Percentiles rank a stretch among this genome's conserved stretches.
phyloP scores from a whole-genome alignment of 768 basidiomycete genomes.

The Boletus sp. region DNA sequence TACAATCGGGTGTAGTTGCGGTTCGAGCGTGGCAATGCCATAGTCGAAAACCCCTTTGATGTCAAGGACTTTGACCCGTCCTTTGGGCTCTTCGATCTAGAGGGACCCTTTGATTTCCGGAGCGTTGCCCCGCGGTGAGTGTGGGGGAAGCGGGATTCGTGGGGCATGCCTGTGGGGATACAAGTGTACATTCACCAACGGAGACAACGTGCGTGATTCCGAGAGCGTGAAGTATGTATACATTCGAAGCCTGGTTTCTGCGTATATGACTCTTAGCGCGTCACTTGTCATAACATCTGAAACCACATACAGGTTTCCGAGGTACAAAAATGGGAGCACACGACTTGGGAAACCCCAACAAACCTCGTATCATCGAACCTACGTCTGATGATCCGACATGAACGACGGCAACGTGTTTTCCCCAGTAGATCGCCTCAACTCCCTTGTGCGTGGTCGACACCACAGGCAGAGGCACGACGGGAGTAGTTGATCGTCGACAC shows the following conservation, averaged over 20 bases:
- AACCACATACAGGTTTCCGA: constrained; percentile 84
- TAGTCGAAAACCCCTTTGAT: no score
- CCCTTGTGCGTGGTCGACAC: constrained; percentile 21
- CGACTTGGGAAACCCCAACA: constrained; percentile 93
- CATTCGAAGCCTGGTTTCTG: constrained; percentile 75
- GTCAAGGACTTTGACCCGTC: no score
- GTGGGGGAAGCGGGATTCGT: constrained; percentile 18
- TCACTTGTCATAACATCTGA: no score
- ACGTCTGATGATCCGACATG: constrained; percentile 75
- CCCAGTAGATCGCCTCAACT: constrained; percentile 48
- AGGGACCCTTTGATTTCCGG: no score
- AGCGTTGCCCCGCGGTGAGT: constrained; percentile 39
- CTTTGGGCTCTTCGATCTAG: no score
- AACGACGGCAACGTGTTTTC: constrained; percentile 69
- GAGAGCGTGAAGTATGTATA: constrained; percentile 92
- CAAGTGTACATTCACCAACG: constrained; percentile 90
- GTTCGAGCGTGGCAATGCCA: no score
- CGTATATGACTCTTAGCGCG: no score
- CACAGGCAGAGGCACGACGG: constrained; percentile 2
- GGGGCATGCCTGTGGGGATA: constrained; percentile 40
- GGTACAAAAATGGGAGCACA: constrained; percentile 88
- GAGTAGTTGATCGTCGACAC: neutral
- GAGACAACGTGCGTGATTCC: constrained; percentile 97
- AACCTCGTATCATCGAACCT: constrained; percentile 51
- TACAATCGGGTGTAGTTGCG: no score